Base-by-base conservation (phyloP, 2,329 filamentous ascomycete genomes). In the Fusarium beomiforme region DNA sequence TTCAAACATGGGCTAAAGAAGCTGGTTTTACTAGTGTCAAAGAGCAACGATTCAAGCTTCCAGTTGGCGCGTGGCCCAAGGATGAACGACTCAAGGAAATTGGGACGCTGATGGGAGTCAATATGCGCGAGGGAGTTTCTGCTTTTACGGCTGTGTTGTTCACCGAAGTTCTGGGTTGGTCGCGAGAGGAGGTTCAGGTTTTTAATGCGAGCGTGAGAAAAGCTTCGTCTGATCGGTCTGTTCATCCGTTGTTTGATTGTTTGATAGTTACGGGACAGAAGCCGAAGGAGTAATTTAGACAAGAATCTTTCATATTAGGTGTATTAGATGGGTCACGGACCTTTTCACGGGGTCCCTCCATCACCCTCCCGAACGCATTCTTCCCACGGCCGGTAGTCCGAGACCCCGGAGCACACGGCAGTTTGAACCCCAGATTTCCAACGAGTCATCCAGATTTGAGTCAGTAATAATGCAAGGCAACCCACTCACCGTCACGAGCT, bases 171-270 rank as follows among this genome's bases (percentile, higher is more conserved):
- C 57, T 83, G 53, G 81, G 80, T 4, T 79, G 81, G 72, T 80
- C 78, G 2, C 72, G 77, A 24, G 83, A 82, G n/a, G 79, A 84
- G 61, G 84, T 86, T 5, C 82, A 86, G 79, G 79, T 83, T 29
- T 69, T 79, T 16, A 78, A 78, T 9, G 55, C 60, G 3, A 51
- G 63, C 1, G 77, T 78, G 3, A 65, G 76, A n/a, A 23, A 69
- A 12, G 73, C 70, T 8, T 67, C 74, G 11, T 72, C 68, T 26
- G 76, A 79, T 50, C 70, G 54, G 19, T 73, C 66, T 13, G 71
- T 77, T 6, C 80, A 82, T 64, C 63, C 78, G 6, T 67, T 79
- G 33, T 78, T 78, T 34, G 76, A 80, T 41, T 74, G 78, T 39
- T 47, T 78, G 41, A 71, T 79, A 51, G 69, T 81, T 0, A 78